Base-by-base conservation (phyloP, 257 asterid species). In the Solanum commersonii region DNA sequence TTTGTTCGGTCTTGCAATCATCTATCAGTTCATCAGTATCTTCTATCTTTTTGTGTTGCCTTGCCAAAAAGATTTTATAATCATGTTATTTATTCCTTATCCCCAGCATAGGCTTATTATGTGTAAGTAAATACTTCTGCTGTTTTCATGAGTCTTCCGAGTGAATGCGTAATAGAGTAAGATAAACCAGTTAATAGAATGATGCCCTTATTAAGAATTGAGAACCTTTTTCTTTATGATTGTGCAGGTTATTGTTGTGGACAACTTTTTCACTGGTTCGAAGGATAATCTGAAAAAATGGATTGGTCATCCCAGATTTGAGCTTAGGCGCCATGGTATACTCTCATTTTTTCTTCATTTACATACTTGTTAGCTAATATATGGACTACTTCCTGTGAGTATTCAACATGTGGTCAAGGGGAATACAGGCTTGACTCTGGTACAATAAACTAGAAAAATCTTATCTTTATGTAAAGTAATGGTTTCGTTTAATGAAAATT, bases 281-380 rank as follows among this genome's bases (percentile, higher is more conserved):
- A 91, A 92, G 86, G 94, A 92, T 83, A 92, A 91, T 77, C 91
- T 91, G 46, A 88, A 56, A 25, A 90, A 83, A 60, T 92, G 94
- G 94, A 92, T 92, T n/a, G 94, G 93, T 65, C 94, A 92, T 89
- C 92, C 94, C 46, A 90, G 94, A 89, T 92, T 92, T 81, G 94
- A 91, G 93, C 92, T 92, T 84, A 91, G 77, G 73, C 94, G 94
- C 42, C 94, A 92, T 74, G 94, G 94, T 92, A 92, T 46, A 20
- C 84, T 37, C 46, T 84, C 10, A 46, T 60, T n/a, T n/a, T 56
- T 29, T 33, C 68, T 46, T 72, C 67, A 16, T 52, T 18, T 16
- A 18, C 23, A 23, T 52, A 10, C 5, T 67, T 46, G 25, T 31
- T 34, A 37, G 46, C 72, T 56, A 71, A 40, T 73, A 89, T 4